Conservation (phyloP, 768 basidiomycete species). For the Saitozyma podzolica region DNA sequence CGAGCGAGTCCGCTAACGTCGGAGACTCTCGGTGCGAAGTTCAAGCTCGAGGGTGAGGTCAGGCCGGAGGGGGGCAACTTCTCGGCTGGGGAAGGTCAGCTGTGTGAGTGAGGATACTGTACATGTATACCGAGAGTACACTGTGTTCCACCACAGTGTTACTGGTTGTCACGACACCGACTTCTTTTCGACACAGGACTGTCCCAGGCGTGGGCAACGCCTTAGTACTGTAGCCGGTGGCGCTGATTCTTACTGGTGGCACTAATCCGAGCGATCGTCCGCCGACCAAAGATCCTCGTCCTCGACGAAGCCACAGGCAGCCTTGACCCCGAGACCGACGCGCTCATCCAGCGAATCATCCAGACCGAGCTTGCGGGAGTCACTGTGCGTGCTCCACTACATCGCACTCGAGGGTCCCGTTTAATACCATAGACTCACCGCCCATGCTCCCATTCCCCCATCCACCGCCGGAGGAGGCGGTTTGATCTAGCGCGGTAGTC, state of each 20-base stretch:
- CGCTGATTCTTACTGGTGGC: conserved; percentile 52
- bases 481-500: background rate
- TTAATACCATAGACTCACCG: background rate
- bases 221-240: background rate
- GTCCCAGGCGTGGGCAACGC: too few species aligned
- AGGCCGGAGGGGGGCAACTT: conserved; percentile 68
- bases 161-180: background rate
- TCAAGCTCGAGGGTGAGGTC: conserved; percentile 64
- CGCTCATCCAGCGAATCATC: conserved; percentile 65
- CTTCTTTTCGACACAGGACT: background rate
- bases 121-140: too few species aligned
- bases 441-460: too few species aligned
- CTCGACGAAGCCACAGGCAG: conserved; percentile 58
- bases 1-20: conserved; percentile 49
- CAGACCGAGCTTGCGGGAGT: conserved; percentile 59
- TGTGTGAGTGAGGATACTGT: too few species aligned
- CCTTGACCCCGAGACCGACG: conserved; percentile 62
- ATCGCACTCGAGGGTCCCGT: background rate
- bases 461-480: background rate
- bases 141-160: too few species aligned
- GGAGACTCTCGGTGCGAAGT: conserved; percentile 61
- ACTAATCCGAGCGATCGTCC: conserved; percentile 64
- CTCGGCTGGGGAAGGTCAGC: conserved; percentile 67
- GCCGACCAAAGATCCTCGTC: conserved; percentile 63
- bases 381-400: conserved; percentile 13